phyloP scores from a whole-genome alignment of 176 grass and related monocot species.

The Dendrocalamus sinicus region DNA sequence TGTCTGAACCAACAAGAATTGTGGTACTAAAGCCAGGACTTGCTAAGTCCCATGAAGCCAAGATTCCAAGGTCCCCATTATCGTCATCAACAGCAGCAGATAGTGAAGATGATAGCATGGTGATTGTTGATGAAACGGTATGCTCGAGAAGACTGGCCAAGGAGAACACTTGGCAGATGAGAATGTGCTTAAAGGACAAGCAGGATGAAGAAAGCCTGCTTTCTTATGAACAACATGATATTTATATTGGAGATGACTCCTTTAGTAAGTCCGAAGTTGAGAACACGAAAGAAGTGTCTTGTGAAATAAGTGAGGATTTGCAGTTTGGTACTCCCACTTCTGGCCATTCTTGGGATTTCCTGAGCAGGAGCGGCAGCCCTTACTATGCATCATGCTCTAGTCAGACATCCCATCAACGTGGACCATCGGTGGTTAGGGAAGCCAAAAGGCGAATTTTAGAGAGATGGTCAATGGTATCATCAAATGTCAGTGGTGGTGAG shows the following conservation, averaged over 20 bases:
- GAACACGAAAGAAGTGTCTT: slow-evolving; percentile 61
- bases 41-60: slow-evolving; percentile 49
- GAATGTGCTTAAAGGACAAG: slow-evolving; percentile 56
- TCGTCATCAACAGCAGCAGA: slow-evolving; percentile 45
- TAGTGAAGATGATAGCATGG: slow-evolving; percentile 54
- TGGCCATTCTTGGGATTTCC: slow-evolving; percentile 75
- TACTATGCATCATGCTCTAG: slow-evolving; percentile 70
- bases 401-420: slow-evolving; percentile 53
- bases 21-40: slow-evolving; percentile 84
- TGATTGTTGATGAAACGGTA: slow-evolving; percentile 49
- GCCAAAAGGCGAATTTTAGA: slow-evolving; percentile 86
- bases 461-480: slow-evolving; percentile 80
- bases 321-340: slow-evolving; percentile 78
- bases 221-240: slow-evolving; percentile 52
- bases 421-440: slow-evolving; percentile 74
- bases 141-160: slow-evolving; percentile 60
- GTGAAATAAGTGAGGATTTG: slow-evolving; percentile 65
- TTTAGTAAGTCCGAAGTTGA: slow-evolving; percentile 70
- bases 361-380: slow-evolving; percentile 71
- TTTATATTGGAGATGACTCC: slow-evolving; percentile 62
- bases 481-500: slow-evolving; percentile 44
- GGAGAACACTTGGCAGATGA: slow-evolving; percentile 67
- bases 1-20: slow-evolving; percentile 84
- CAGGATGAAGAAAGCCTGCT: slow-evolving; percentile 45
- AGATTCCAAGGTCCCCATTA: slow-evolving; percentile 25